These are phyloP conservation scores for Boletus reticuloceps DNA, from an alignment of 768 basidiomycete genomes.

Conservation along the genomic window DNA sequence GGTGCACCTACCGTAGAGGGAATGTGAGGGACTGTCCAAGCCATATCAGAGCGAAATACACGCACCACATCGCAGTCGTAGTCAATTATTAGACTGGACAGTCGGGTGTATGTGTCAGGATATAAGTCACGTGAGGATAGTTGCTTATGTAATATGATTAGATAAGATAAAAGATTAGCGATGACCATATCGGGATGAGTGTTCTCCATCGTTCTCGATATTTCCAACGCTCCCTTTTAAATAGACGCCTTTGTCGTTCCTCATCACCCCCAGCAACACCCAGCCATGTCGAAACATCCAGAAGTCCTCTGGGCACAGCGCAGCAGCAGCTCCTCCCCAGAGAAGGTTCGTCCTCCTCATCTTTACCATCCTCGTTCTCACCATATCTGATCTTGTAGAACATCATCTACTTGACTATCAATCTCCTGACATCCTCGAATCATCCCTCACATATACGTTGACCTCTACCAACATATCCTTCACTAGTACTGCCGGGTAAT, in stretches of 20 bases:
- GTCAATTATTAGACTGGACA: background rate
- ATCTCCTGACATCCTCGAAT: slow-evolving; percentile 67
- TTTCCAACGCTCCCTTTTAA: slow-evolving; percentile 25
- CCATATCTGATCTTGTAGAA: slow-evolving; percentile 50
- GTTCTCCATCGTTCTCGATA: slow-evolving; percentile 33
- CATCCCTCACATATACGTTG: slow-evolving; percentile 58
- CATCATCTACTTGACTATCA: slow-evolving; percentile 80
- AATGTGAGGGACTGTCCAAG: background rate
- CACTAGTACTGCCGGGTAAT: slow-evolving; percentile 54
- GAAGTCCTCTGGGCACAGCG: slow-evolving; percentile 97
- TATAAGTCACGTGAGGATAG: slow-evolving; percentile 18
- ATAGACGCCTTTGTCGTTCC: background rate
- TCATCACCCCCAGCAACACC: slow-evolving; percentile 16
- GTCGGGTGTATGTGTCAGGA: background rate
- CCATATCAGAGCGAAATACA: slow-evolving; percentile 12
- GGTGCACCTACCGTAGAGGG: slow-evolving; percentile 59
- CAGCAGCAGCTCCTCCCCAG: slow-evolving; percentile 59
- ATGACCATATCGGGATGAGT: slow-evolving; percentile 17
- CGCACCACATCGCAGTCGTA: slow-evolving; percentile 51
- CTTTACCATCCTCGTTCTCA: background rate
- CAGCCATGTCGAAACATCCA: slow-evolving; percentile 57
- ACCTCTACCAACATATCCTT: slow-evolving; percentile 58
- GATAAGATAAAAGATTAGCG: background rate
- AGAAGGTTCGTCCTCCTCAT: slow-evolving; percentile 53
- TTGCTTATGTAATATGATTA: slow-evolving; percentile 10